These are phyloP conservation scores for Naumovozyma baii DNA, from an alignment of 805 yeast genomes.

Conservation along the genomic window DNA sequence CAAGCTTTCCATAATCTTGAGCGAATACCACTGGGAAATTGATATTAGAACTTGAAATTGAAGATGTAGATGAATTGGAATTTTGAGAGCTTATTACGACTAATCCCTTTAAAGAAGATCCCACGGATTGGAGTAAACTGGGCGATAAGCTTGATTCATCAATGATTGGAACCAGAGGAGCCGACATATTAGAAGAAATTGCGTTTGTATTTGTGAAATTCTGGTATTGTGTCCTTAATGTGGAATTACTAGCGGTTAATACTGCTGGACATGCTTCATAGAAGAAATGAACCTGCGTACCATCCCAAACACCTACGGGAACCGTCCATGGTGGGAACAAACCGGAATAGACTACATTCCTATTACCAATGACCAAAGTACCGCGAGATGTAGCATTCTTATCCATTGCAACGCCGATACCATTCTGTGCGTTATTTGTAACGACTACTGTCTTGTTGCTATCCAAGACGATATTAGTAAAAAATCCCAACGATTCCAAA, in stretches of 20 bases:
- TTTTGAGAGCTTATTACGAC: constrained; percentile 17
- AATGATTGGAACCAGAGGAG: constrained; percentile 21
- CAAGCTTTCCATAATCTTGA: constrained; percentile 5
- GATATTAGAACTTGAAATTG: constrained; percentile 5
- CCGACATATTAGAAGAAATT: not conserved
- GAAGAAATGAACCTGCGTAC: constrained; percentile 16
- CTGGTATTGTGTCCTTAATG: constrained; percentile 14
- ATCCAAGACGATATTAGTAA: constrained; percentile 15
- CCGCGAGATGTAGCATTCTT: constrained; percentile 17
- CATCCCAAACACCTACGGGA: constrained; percentile 21
- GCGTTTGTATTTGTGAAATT: constrained; percentile 17
- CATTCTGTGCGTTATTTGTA: constrained; percentile 11
- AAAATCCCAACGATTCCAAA: constrained; percentile 22
- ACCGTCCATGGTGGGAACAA: constrained; percentile 19
- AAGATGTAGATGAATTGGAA: constrained; percentile 9
- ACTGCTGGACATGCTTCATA: constrained; percentile 15
- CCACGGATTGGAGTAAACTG: constrained; percentile 9
- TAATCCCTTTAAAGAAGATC: constrained; percentile 17
- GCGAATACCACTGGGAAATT: constrained; percentile 21
- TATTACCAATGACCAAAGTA: constrained; percentile 15
- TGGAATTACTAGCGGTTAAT: constrained; percentile 12
- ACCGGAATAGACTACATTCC: constrained; percentile 23
- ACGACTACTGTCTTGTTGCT: constrained; percentile 19
- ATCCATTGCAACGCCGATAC: constrained; percentile 15
- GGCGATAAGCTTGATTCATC: constrained; percentile 19